These are phyloP conservation scores for Arxiozyma telluris DNA, from an alignment of 1,139 yeast species.

Conservation along the genomic window DNA sequence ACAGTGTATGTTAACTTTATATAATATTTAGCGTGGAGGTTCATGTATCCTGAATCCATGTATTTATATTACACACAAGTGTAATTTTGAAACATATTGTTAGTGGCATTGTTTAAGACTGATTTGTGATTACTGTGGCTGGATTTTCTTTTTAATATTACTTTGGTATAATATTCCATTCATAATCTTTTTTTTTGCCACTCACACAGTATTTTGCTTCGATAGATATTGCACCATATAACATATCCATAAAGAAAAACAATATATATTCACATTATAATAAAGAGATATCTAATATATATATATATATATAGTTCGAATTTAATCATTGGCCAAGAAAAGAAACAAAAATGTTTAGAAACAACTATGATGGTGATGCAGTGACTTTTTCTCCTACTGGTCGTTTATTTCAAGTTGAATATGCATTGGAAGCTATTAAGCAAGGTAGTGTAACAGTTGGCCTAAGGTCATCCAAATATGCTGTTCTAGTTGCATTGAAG, in stretches of 20 bases:
- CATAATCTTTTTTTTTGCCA: not conserved
- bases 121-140: not conserved
- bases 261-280: not conserved
- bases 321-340: not conserved
- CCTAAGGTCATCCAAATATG: constrained; percentile 72
- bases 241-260: not conserved
- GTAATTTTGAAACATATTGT: no score
- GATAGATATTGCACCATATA: not conserved
- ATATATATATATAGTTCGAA: no score
- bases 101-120: not conserved
- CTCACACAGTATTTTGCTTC: not conserved
- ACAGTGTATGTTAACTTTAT: no score
- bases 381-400: constrained; percentile 98
- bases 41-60: no score
- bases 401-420: constrained; percentile 87
- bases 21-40: no score
- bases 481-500: constrained; percentile 86
- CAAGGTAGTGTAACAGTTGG: constrained; percentile 99
- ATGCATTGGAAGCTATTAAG: constrained; percentile 93
- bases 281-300: no score
- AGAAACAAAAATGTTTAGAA: constrained; percentile 57
- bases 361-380: constrained; percentile 96
- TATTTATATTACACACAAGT: no score
- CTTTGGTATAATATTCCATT: not conserved
- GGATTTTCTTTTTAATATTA: not conserved